Evolutionary conservation across 2,329 filamentous ascomycete species (phyloP).

Genomic region (Ceratocystis huliohia): DNA sequence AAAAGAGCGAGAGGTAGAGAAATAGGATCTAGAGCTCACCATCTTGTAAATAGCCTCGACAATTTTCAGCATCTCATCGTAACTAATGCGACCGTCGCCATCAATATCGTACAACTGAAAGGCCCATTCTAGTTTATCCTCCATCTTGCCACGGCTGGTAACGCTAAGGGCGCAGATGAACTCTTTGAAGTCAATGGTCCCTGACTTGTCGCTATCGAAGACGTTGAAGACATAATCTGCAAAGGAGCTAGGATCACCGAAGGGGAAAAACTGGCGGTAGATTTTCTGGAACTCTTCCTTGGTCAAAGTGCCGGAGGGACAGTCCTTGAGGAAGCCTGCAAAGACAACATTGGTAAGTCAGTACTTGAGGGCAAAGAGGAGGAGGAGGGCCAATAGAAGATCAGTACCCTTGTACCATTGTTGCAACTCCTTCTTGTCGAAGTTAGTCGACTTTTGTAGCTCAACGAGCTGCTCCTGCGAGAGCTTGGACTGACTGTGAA

Average conservation of each 20-base stretch:
- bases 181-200: slow-evolving; percentile 98
- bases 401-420: slow-evolving; percentile 97
- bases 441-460: slow-evolving; percentile 92
- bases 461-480: slow-evolving; percentile 91
- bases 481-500: slow-evolving; percentile 83
- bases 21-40: slow-evolving; percentile 41
- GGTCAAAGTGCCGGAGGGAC: slow-evolving; percentile 87
- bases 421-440: slow-evolving; percentile 98
- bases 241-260: slow-evolving; percentile 92
- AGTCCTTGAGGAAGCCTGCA: slow-evolving; percentile 92
- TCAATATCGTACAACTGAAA: slow-evolving; percentile 99
- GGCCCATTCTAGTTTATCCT: slow-evolving; percentile 98
- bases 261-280: slow-evolving; percentile 98
- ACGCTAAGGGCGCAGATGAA: slow-evolving; percentile 98
- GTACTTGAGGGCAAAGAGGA: background rate
- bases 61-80: slow-evolving; percentile 97
- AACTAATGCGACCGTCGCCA: slow-evolving; percentile 96
- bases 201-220: slow-evolving; percentile 93
- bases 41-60: slow-evolving; percentile 99
- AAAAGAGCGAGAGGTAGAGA: background rate
- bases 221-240: slow-evolving; percentile 99
- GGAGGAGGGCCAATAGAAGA: slow-evolving; percentile 20
- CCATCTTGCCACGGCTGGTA: slow-evolving; percentile 94
- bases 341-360: background rate
- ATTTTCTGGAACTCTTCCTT: slow-evolving; percentile 99